Evolutionary conservation across 2,329 filamentous ascomycete species (phyloP), one percentile per base, ranked within the genome.

Genomic region (Sarocladiaceae sp.): DNA sequence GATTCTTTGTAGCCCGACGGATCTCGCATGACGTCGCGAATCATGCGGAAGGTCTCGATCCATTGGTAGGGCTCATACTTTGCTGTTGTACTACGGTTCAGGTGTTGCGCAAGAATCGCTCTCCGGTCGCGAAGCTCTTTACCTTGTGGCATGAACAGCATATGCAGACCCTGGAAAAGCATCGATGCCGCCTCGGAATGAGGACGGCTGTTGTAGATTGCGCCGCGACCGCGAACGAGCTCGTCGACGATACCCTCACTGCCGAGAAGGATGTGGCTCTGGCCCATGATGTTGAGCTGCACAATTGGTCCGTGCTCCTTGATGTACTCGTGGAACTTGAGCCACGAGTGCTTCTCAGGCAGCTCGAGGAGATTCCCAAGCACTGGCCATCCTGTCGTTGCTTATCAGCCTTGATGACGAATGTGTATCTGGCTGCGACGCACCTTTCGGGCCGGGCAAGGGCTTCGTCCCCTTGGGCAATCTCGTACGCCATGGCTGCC

Each of bases 261-360:
- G 33, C 43, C 33, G 11, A 47, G 24, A 7, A 47, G 6, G n/a
- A 47, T 33, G 18, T 47, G 45, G 15, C 24, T 44, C 16, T 47
- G 39, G 16, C 45, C 45, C 7, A 47, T 15, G 16, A 47, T 23
- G 33, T 33, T 44, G 40, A 47, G 33, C 19, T 43, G 39, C 15
- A 42, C 33, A 33, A 47, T 47, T 4, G 39, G 40, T 12, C 45
- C 45, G 32, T 39, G 40, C 16, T 32, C 23, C 10, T 43, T 19
- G n/a, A 27, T 13, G 26, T 41, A 47, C n/a, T 40, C 23, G 9
- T 24, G 16, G 33, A 47, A 47, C 21, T 44, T 39, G 21, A 47
- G 6, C 18, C 32, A 26, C 3, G 27, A 43, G 19, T 33, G 27
- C 18, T 43, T 20, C 16, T 32, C 26, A 15, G 40, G 40, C 3